Evolutionary conservation across 768 basidiomycete genomes (phyloP).

Genomic region (Amanita rubescens): DNA sequence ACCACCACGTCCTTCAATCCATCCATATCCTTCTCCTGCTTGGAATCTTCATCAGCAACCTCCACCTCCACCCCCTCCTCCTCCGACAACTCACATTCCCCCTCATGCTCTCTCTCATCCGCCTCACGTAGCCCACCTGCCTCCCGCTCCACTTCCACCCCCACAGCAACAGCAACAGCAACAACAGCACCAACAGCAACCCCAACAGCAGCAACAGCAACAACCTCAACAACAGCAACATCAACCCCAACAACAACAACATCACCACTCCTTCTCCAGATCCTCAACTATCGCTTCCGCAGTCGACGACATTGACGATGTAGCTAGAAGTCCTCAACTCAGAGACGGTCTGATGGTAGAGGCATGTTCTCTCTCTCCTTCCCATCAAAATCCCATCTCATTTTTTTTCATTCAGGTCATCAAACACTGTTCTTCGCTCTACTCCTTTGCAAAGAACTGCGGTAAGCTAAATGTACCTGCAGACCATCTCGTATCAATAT

Average conservation of each 20-base stretch:
- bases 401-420: constrained; percentile 40
- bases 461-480: constrained; percentile 35
- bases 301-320: constrained; percentile 18
- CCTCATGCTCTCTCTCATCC: constrained; percentile 13
- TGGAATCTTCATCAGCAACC: constrained; percentile 28
- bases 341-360: constrained; percentile 36
- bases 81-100: constrained; percentile 25
- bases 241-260: too few species aligned
- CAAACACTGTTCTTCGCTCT: constrained; percentile 53
- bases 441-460: constrained; percentile 60
- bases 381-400: constrained; percentile 8
- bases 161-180: constrained; percentile 13
- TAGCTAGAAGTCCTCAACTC: constrained; percentile 27
- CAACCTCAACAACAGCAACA: constrained; percentile 10
- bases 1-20: constrained; percentile 23
- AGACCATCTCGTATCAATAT: too few species aligned
- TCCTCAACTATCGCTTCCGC: constrained; percentile 17
- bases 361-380: constrained; percentile 22
- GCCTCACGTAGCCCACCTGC: constrained; percentile 12
- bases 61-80: constrained; percentile 35
- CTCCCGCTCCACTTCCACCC: constrained; percentile 10
- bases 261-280: constrained; percentile 23
- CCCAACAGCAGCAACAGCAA: constrained; percentile 13
- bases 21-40: constrained; percentile 21
- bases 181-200: constrained; percentile 10